Percentiles rank a stretch among this genome's conserved stretches.
phyloP scores from a whole-genome alignment of 805 yeast species.

The Cyberlindnera meyerae region DNA sequence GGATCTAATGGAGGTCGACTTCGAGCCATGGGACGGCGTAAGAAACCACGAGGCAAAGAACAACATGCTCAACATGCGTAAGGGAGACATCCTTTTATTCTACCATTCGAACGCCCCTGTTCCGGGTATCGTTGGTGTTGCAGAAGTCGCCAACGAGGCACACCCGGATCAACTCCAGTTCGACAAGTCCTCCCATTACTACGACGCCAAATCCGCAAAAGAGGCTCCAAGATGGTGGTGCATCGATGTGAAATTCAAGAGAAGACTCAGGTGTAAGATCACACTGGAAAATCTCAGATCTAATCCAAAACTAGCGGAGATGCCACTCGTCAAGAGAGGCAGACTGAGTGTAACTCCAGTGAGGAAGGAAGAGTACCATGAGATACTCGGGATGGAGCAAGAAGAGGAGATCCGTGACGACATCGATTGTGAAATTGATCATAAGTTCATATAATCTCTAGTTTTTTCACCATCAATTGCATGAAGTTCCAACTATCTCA shows the following conservation, averaged over 20 bases:
- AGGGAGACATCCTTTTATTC: slow-evolving; percentile 44
- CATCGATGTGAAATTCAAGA: slow-evolving; percentile 42
- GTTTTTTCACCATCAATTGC: too few species aligned
- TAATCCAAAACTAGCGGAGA: slow-evolving; percentile 31
- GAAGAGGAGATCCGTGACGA: slow-evolving; percentile 25
- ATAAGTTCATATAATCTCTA: slow-evolving; percentile 19
- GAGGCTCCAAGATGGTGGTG: slow-evolving; percentile 54
- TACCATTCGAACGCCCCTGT: slow-evolving; percentile 51
- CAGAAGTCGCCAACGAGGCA: slow-evolving; percentile 31
- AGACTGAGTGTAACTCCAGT: slow-evolving; percentile 51
- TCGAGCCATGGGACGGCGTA: slow-evolving; percentile 57
- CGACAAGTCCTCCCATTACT: slow-evolving; percentile 40
- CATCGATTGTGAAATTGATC: slow-evolving; percentile 30
- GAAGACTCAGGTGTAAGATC: slow-evolving; percentile 40
- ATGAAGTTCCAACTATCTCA: too few species aligned
- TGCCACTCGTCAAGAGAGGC: slow-evolving; percentile 44
- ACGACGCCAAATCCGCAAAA: slow-evolving; percentile 39
- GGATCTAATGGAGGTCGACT: slow-evolving; percentile 34
- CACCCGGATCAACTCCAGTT: slow-evolving; percentile 38
- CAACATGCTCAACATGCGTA: slow-evolving; percentile 42
- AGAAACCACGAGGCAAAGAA: slow-evolving; percentile 55
- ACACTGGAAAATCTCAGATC: slow-evolving; percentile 36
- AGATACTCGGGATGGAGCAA: slow-evolving; percentile 33
- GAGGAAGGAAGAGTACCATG: slow-evolving; percentile 36
- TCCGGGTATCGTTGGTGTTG: slow-evolving; percentile 53